Conservation (phyloP, 208 protist genomes). For the Trypanosoma mega region DNA sequence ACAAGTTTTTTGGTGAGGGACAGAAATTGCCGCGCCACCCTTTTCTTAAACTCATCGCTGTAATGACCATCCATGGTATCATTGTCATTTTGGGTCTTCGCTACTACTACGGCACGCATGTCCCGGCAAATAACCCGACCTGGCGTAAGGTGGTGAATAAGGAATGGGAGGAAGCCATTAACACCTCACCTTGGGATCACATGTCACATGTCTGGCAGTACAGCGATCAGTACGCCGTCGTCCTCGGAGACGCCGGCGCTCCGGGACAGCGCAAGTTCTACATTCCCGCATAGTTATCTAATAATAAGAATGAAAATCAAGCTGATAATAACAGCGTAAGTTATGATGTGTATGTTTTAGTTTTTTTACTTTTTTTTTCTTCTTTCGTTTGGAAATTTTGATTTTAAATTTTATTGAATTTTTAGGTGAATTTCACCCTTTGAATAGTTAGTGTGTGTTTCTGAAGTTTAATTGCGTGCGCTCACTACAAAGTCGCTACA, state of each 20-base stretch:
- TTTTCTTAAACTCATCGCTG: slow-evolving; percentile 42
- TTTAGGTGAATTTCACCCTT: too few species aligned
- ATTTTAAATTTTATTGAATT: too few species aligned
- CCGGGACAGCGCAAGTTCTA: slow-evolving; percentile 75
- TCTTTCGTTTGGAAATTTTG: too few species aligned
- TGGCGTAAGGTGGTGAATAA: slow-evolving; percentile 90
- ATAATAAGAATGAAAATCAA: background rate
- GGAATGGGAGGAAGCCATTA: slow-evolving; percentile 91
- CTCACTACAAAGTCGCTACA: too few species aligned
- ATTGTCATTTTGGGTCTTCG: slow-evolving; percentile 45
- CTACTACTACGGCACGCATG: slow-evolving; percentile 76
- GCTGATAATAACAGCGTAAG: too few species aligned
- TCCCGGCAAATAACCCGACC: slow-evolving; percentile 86
- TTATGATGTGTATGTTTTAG: too few species aligned
- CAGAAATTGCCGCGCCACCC: slow-evolving; percentile 66
- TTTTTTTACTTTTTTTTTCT: too few species aligned
- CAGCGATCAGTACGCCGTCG: slow-evolving; percentile 74
- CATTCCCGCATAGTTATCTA: slow-evolving; percentile 55
- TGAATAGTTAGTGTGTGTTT: too few species aligned
- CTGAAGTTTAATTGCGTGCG: too few species aligned
- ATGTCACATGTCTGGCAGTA: slow-evolving; percentile 91
- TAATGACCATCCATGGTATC: slow-evolving; percentile 41
- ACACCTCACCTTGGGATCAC: slow-evolving; percentile 89
- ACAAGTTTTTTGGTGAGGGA: slow-evolving; percentile 87
- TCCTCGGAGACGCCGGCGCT: slow-evolving; percentile 55